Conservation (phyloP, 441 rosid species). For the Daphne laureola region DNA sequence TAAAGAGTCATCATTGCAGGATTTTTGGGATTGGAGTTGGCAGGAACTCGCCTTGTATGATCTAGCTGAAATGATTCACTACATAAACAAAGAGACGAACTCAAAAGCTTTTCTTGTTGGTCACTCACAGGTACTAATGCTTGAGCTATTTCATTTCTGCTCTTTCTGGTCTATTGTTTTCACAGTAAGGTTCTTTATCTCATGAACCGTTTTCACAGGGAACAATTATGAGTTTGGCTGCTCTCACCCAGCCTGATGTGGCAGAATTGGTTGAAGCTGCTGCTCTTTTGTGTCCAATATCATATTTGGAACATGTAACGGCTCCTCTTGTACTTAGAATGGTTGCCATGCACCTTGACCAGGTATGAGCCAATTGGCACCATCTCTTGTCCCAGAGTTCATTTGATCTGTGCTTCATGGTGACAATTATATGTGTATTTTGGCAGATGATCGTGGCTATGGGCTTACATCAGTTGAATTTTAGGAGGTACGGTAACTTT, state of each 20-base stretch:
- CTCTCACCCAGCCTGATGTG: conserved; percentile 63
- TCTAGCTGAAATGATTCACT: conserved; percentile 59
- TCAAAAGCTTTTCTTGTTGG: conserved; percentile 77
- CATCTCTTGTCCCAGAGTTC: neutral
- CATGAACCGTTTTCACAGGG: conserved; percentile 37
- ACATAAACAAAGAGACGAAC: conserved; percentile 38
- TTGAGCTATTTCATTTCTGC: neutral
- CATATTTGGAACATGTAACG: conserved; percentile 68
- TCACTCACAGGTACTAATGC: conserved; percentile 71
- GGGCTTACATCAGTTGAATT: conserved; percentile 83
- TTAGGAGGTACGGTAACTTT: conserved; percentile 51
- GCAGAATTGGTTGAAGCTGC: conserved; percentile 87
- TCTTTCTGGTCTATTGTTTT: conserved; percentile 1
- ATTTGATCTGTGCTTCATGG: too few species aligned
- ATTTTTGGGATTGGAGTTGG: conserved; percentile 98
- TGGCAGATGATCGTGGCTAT: conserved; percentile 63
- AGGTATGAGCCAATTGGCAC: conserved; percentile 31
- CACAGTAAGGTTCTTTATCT: neutral
- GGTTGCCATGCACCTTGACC: conserved; percentile 85
- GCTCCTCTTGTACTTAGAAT: conserved; percentile 81
- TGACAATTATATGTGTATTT: neutral
- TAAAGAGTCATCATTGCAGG: conserved; percentile 30
- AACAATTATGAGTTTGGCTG: conserved; percentile 85
- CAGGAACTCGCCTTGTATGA: conserved; percentile 83
- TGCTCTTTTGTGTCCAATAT: conserved; percentile 82